Base-by-base conservation (phyloP, 306 rosid genomes). In the Carpinus viminea region DNA sequence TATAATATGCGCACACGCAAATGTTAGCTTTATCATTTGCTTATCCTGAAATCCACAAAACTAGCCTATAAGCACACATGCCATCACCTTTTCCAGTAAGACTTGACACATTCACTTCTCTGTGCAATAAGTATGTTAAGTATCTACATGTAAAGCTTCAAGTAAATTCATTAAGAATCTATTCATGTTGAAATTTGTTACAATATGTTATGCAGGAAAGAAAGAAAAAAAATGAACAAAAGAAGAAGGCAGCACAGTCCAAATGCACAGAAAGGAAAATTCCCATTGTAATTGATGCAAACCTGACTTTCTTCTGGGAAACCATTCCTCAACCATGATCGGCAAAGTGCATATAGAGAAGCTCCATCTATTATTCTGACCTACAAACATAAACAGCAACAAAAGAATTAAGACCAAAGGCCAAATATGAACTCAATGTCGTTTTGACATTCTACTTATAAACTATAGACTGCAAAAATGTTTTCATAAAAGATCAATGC, bases 251-350 rank as follows among this genome's bases (percentile, higher is more conserved):
- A 75, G 50, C 61, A 54, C 47, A 75, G 68, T 64, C 76, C 68
- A 68, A 75, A 78, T 64, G 46, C 72, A 57, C 60, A 65, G 41
- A 45, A 20, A 76, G 41, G 38, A 20, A 54, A 73, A 52, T 28
- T 66, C 21, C 18, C 26, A 61, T 24, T 20, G 8, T 50, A 62
- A 20, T 54, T 17, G 26, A 86, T 8, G 68, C 91, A 73, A 38
- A 93, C 98, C 97, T 90, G 92, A 71, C 53, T 81, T 80, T 89
- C 92, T 77, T 92, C 98, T 57, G 77, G 69, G 75, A 77, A 48
- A 74, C 96, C 93, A 81, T 94, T 92, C 82, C 85, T 88, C 87
- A 92, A 68, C 98, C 98, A 94, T 41, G 98, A 94, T 69, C 94
- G 87, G 79, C 97, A 92, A 68, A 90, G 94, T 17, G 90, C 90